Base-by-base conservation (phyloP, 164 flowering plant species). In the Macadamia integrifolia region DNA sequence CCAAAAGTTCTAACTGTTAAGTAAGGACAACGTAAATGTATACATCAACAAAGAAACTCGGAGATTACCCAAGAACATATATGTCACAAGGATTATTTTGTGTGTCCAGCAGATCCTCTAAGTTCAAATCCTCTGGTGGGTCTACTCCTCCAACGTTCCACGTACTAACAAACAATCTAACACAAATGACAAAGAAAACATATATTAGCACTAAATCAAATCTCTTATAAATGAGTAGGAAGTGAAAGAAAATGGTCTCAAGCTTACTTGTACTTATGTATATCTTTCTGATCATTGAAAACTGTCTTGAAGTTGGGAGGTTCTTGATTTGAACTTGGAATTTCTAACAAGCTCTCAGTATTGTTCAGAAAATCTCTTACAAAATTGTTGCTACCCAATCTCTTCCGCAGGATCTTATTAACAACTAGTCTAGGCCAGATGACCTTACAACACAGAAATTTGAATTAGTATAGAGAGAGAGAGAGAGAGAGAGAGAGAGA, bases 351-450 rank as follows among this genome's bases (percentile, higher is more conserved):
- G 32, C 61, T 9, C 29, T 68, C 71, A 1, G 12, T 17, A 29
- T 14, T 52, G 57, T 42, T 15, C 0, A 84, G 85, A 59, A 76
- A 78, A 67, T 83, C 86, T 1, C 82, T 77, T 0, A 81, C 84
- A 44, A 87, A 87, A 53, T 80, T 83, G 64, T 75, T 79, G 78
- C 85, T 82, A 55, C 85, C 84, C 65, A 76, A 35, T 68, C 81
- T 76, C 71, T 77, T 86, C 14, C 78, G 68, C 3, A 85, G 80
- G 58, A 85, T 46, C 80, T 85, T 87, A 67, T 74, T 84, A 6
- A 79, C 88, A n/a, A 87, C 83, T 58, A 84, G 76, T 69, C 76
- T 78, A 10, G 86, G 88, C 92, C 92, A 86, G 85, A 84, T 86
- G 72, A 85, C 82, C 87, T 87, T 65, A 6, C 69, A 73, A 61